Conservation (phyloP, 163 green algal species). For the Volvox carteri region DNA sequence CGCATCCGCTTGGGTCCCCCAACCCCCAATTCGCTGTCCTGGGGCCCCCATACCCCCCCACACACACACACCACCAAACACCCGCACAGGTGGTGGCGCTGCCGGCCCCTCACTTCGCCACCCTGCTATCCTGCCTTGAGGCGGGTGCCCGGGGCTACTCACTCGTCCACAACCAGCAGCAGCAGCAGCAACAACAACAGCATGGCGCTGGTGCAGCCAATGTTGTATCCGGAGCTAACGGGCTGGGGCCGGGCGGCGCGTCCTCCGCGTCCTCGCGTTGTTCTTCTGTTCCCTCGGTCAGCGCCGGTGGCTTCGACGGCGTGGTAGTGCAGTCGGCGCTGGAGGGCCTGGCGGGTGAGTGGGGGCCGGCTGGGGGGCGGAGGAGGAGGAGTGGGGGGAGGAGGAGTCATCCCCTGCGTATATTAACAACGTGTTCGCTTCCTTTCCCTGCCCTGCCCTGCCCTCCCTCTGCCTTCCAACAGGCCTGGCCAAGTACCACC, state of each 20-base stretch:
- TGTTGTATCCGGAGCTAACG: too few species aligned
- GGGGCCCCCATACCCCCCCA: too few species aligned
- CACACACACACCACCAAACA: too few species aligned
- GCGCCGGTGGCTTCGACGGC: conserved; percentile 19
- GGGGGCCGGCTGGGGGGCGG: neutral
- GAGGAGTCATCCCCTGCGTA: too few species aligned
- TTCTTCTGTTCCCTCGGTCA: neutral
- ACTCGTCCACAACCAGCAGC: neutral
- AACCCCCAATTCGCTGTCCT: too few species aligned
- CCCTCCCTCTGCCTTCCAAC: neutral
- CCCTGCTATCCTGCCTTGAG: conserved; percentile 80
- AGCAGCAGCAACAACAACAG: conserved; percentile 14
- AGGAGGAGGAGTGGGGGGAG: too few species aligned
- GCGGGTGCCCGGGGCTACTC: conserved; percentile 70
- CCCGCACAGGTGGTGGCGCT: conserved; percentile 80
- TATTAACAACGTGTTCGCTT: neutral
- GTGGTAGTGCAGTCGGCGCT: conserved; percentile 72
- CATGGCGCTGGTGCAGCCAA: neutral
- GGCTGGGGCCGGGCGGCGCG: too few species aligned
- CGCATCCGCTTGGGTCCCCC: too few species aligned
- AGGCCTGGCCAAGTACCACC: conserved; percentile 52
- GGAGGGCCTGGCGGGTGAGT: conserved; percentile 76
- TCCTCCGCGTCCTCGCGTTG: neutral
- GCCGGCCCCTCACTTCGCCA: conserved; percentile 72
- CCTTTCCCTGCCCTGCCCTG: neutral